Evolutionary conservation across 2,329 filamentous ascomycete genomes (phyloP), one percentile per base, ranked within the genome.

Genomic region (Rutstroemia sp.): DNA sequence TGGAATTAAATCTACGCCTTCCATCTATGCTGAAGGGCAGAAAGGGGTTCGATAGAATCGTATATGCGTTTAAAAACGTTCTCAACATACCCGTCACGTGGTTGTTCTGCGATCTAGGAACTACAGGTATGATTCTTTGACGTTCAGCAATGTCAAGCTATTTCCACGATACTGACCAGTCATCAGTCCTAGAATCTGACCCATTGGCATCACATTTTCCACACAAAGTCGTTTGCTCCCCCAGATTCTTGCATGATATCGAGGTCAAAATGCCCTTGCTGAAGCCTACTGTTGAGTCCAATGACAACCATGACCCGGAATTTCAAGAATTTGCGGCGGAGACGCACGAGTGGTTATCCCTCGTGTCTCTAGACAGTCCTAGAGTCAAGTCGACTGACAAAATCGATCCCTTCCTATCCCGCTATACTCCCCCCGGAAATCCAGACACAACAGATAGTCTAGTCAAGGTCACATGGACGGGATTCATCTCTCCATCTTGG

Each of bases 1-100:
- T 97, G 47, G 83, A 92, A 64, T 76, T 87, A 51, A 85, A 97
- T 58, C 78, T 99, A 27, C 81, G 85, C 17, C 75, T 78, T 5
- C 80, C 84, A 0, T 84, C 84, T 0, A 96, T 96, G 89, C 70
- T 89, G 7, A 86, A 66, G 61, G 67, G 67, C 25, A 68, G 67
- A 52, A 68, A 66, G 38, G 65, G 65, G 0, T 68, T 68, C 39
- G 64, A 65, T 48, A 64, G 65, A 34, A 67, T 68, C 51, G 60
- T 63, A 10, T 64, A 68, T 44, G 65, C 67, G 16, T 68, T 68
- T 69, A 85, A 86, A 64, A 89, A 90, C 60, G 89, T 89, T 21
- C 75, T 96, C 21, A 81, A 79, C 49, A 72, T 77, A 46, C 82
- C 85, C 1, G 66, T 86, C 21, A 81, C 81, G 1, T 96, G 92